Percentiles rank a stretch among this genome's conserved stretches.
These are phyloP conservation scores for Eucalyptus tenuipes DNA, from an alignment of 345 rosid species.

Conservation along the genomic window DNA sequence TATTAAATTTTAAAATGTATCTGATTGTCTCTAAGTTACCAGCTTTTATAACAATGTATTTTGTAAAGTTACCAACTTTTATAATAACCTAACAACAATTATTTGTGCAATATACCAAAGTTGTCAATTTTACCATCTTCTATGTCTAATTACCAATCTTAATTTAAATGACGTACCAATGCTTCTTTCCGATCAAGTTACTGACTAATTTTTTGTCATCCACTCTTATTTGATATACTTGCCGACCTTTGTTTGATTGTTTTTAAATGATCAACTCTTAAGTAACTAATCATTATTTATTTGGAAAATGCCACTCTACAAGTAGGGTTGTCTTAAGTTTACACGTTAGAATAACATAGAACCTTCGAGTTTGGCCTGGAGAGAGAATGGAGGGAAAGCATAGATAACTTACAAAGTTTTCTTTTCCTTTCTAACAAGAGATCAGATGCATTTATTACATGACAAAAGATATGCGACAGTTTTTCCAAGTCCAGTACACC, in stretches of 20 bases:
- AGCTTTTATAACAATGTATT: background rate
- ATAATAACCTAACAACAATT: background rate
- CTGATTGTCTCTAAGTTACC: background rate
- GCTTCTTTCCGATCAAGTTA: background rate
- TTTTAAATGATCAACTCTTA: background rate
- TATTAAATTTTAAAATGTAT: background rate
- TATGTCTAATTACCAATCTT: background rate
- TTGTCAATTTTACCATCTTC: background rate
- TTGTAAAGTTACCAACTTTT: background rate
- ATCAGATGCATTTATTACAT: background rate
- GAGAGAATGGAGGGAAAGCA: background rate
- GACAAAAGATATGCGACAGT: background rate
- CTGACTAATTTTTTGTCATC: background rate
- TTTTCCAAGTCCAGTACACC: rapidly evolving
- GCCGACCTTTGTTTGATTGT: background rate
- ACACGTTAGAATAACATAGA: background rate
- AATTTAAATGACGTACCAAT: background rate
- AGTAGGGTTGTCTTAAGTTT: background rate
- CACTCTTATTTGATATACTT: background rate
- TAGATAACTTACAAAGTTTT: background rate
- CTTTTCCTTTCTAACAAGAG: background rate
- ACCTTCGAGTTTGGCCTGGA: background rate
- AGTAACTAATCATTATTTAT: rapidly evolving
- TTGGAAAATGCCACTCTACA: background rate
- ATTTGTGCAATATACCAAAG: background rate